Percentiles rank a stretch among this genome's conserved stretches.
These are phyloP conservation scores for Cocos nucifera DNA, from an alignment of 176 grass and related monocot genomes.

Conservation along the genomic window DNA sequence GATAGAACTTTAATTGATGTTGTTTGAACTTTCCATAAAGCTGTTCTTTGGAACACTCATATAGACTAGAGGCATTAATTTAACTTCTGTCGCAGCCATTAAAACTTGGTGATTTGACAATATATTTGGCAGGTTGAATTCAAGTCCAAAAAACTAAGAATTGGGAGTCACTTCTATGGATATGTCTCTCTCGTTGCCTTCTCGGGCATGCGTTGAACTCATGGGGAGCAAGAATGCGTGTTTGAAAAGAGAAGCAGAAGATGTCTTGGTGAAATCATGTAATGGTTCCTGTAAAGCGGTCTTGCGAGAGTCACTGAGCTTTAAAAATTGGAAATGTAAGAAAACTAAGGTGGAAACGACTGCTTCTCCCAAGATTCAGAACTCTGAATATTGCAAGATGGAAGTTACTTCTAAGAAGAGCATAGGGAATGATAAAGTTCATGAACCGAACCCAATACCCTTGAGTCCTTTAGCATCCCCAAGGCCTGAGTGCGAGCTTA, in stretches of 20 bases:
- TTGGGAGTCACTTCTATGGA: too few species aligned
- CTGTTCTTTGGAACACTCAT: too few species aligned
- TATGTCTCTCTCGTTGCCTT: too few species aligned
- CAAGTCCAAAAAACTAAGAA: too few species aligned
- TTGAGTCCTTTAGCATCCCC: not conserved
- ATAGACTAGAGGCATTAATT: too few species aligned
- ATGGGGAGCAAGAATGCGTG: constrained; percentile 1
- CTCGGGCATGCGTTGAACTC: not conserved
- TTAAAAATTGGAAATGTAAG: not conserved
- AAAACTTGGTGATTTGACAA: too few species aligned
- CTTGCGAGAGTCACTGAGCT: not conserved
- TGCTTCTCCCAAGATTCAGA: not conserved
- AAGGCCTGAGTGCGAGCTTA: not conserved
- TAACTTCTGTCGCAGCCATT: too few species aligned
- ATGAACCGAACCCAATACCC: not conserved
- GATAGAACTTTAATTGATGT: too few species aligned
- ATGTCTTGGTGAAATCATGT: not conserved
- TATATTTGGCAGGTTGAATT: too few species aligned
- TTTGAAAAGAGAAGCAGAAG: not conserved
- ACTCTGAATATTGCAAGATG: not conserved
- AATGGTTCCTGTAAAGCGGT: too few species aligned
- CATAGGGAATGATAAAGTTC: not conserved
- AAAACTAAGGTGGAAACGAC: not conserved
- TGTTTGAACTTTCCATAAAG: too few species aligned
- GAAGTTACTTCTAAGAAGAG: not conserved